Conservation (phyloP, 2,329 filamentous ascomycete species). For the Penicillium sp. region DNA sequence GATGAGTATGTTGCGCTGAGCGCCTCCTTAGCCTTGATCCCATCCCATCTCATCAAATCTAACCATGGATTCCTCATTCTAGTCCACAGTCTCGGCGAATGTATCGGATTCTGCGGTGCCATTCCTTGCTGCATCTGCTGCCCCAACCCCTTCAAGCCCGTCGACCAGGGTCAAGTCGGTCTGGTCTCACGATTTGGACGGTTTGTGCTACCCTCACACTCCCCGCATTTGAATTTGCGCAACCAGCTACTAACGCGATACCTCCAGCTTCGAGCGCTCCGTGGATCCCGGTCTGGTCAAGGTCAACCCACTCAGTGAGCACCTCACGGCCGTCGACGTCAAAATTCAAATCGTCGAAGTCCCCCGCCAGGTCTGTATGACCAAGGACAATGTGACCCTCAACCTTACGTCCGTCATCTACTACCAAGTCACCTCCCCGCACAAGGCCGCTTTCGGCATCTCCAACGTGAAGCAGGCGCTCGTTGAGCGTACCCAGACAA, state of each 20-base stretch:
- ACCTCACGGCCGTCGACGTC: conserved; percentile 89
- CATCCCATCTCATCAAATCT: conserved; percentile 2
- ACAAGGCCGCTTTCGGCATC: conserved; percentile 97
- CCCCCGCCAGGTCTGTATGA: conserved; percentile 97
- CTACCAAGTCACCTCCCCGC: conserved; percentile 93
- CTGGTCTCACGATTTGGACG: conserved; percentile 92
- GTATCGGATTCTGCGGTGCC: conserved; percentile 79
- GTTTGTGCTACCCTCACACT: conserved; percentile 26
- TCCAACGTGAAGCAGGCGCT: conserved; percentile 94
- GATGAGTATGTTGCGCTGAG: conserved; percentile 67
- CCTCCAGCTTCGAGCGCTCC: conserved; percentile 77
- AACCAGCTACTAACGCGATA: neutral
- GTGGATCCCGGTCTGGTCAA: conserved; percentile 97
- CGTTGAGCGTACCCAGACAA: conserved; percentile 96
- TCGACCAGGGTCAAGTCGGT: conserved; percentile 91
- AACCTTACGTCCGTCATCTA: conserved; percentile 97
- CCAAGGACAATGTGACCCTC: conserved; percentile 97
- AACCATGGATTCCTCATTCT: conserved; percentile 20
- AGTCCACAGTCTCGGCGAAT: conserved; percentile 75
- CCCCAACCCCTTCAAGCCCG: conserved; percentile 94
- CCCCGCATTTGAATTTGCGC: too few relatives aligned
- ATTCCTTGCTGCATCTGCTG: conserved; percentile 89
- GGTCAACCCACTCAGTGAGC: conserved; percentile 93
- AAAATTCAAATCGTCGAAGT: conserved; percentile 99
- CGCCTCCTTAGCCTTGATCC: neutral